Base-by-base conservation (phyloP, 2,329 filamentous ascomycete genomes). In the Colletotrichum sp. region DNA sequence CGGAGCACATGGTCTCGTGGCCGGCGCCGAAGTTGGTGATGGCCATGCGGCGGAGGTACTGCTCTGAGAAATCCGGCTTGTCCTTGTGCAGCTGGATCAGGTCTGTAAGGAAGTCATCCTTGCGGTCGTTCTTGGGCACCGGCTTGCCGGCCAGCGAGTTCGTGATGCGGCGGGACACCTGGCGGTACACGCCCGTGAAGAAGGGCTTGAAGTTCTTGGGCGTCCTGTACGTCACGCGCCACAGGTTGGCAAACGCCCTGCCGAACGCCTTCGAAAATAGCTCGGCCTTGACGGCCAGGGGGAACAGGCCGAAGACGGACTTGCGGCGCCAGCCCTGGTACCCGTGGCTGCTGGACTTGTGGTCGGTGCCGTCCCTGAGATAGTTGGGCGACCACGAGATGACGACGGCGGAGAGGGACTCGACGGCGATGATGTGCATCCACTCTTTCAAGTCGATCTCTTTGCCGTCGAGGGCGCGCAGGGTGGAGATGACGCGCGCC, bases 401-500 rank as follows among this genome's bases (percentile, higher is more conserved):
- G 1, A 90, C 88, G 3, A 86, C 80, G 1, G 88, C 88, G 1
- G 87, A 86, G 4, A 91, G 85, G 26, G 87, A 89, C 76, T 91
- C 89, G 34, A 91, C 88, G 2, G 85, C 86, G 21, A 90, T 83
- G 72, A 91, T 90, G 80, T 91, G 89, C 89, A 90, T 90, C 89
- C 89, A 91, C 70, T 89, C 87, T 67, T 88, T 88, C 21, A 91
- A 79, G 72, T 90, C 88, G 6, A 90, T 79, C 32, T 86, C 83
- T 2, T 80, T 78, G 0, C 87, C 87, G 1, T 84, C 62, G 2
- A 89, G 79, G 0, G 75, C 72, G 6, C 79, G 81, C 0, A 91
- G 78, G 30, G 83, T 85, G 4, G 81, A 73, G 2, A 89, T 76
- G 1, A 81, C 84, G 0, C 79, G 79, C 5, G 80, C 73, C 8